Base-by-base conservation (phyloP, 192 early-diverging fungal species). In the Gryganskiella cystojenkinii region DNA sequence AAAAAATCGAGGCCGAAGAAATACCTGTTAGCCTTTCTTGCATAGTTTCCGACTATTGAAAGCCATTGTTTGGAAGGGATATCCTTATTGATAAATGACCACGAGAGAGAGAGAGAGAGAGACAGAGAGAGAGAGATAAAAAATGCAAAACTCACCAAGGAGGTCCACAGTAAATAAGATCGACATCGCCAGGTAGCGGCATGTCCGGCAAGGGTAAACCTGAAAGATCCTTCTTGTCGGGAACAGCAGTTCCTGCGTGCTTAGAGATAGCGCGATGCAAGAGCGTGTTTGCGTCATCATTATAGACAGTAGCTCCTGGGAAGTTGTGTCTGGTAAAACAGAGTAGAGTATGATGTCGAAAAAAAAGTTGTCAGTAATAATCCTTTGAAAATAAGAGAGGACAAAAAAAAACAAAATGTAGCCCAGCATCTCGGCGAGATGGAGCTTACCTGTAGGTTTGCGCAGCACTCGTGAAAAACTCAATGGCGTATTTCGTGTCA, bases 151-250 rank as follows among this genome's bases (percentile, higher is more conserved):
- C 55, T 61, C 55, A 71, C 80, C 91, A 92, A 3, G 90, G 89
- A 19, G 91, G 91, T 0, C 91, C 91, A 61, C 91, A 90, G 63
- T 91, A 92, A 34, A 92, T 89, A 72, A 92, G 87, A 64, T 90
- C 88, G 11, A 91, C 87, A 35, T 86, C 82, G 34, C 83, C 91
- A 1, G 87, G 87, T 17, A 66, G 66, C 6, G 91, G 91, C 87
- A 92, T 88, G 0, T 82, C 80, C 22, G 80, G 58, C 25, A 88
- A 56, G 15, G 57, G 54, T 28, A 66, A 61, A 17, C 75, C 81
- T 31, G 81, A 37, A 40, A 83, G 81, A 44, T 86, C 83, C 35
- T 80, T 81, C 47, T 47, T 43, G 4, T 67, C 30, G 3, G 73
- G 69, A 13, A 24, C 47, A 31, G 56, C 62, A 22, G 82, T 82